Evolutionary conservation across 2,329 filamentous ascomycete species (phyloP), one percentile per base, ranked within the genome.

Genomic region (Ophiosphaerella narmari): DNA sequence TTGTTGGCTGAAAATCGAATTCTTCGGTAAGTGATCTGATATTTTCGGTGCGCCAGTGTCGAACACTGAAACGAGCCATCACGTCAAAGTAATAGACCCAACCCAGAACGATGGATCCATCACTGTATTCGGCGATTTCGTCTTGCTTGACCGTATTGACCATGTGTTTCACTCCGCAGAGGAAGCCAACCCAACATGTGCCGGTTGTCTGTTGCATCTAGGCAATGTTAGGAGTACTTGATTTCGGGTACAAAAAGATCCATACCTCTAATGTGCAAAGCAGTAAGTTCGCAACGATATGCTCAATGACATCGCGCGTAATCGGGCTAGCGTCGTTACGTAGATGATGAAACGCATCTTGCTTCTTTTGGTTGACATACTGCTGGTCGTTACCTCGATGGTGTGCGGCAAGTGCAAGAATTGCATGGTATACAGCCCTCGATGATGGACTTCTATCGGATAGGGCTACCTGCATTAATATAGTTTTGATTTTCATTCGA

Each of bases 41-140:
- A 8, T 39, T 35, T 13, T 55, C 50, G 8, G 52, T 55, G 13
- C 52, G 52, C 52, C 52, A 53, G 32, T 55, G 52, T 6, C 52
- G 49, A 13, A 52, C 31, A 36, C 38, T 47, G 16, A 55, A 52
- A 32, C 52, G 52, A 1, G 49, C 26, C 5, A 55, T 43, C 36
- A 43, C 32, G 23, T 49, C 52, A 26, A 52, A 55, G 33, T 55
- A 40, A 37, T 49, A 50, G 2, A 49, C 46, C 49, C 52, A 55
- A 0, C 24, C 36, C 4, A 55, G 49, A 1, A 55, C 23, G 14
- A 36, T n/a, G 4, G 39, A 40, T 3, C 33, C 39, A n/a, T 33
- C 38, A n/a, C n/a, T 32, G 5, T 32, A 32, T 8, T 16, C 5
- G 7, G 12, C 6, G 2, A 23, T 38, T 12, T 38, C 8, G 14